Base-by-base conservation (phyloP, 345 rosid species). In the Brassica carinata region DNA sequence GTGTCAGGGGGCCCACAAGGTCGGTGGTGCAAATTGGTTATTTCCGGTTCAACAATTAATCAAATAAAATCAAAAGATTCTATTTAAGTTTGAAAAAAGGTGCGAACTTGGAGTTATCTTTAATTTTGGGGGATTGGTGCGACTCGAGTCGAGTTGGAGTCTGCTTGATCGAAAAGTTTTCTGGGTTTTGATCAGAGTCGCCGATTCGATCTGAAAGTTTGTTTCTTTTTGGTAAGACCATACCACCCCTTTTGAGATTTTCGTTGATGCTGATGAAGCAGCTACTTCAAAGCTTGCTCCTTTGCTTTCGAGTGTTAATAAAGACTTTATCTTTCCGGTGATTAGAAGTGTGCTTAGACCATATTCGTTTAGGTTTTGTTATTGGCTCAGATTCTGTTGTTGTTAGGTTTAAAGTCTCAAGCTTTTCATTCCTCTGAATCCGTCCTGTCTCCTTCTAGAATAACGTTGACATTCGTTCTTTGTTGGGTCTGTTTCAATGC, bases 401-500 rank as follows among this genome's bases (percentile, higher is more conserved):
- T n/a, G 5, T 40, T 10, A 40, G 3, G 18, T 51, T 51, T 5
- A 17, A 51, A 14, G 57, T 51, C 18, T 51, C 18, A 51, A 51
- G 2, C 18, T 51, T 51, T 51, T 14, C 66, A 65, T 67, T 81
- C 77, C 26, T 23, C 26, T 23, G 26, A 23, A 23, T 23, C 26
- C 26, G 26, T 23, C 26, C 26, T 23, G 26, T 23, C 26, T 23
- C 26, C 26, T 23, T 23, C 26, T 23, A 23, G 26, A 23, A 23
- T 23, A 23, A 23, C 26, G 26, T 23, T 23, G 26, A 23, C 26
- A 23, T 23, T 23, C 26, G 26, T 23, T 23, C 26, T 23, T 72
- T 72, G 74, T 72, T 72, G 81, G 81, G 6, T 77, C 75, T 76
- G 66, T 66, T 72, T 26, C 81, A 26, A 10, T 71, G 77, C 73